phyloP scores from a whole-genome alignment of 2,329 filamentous ascomycete species.

The Venturia aucupariae region DNA sequence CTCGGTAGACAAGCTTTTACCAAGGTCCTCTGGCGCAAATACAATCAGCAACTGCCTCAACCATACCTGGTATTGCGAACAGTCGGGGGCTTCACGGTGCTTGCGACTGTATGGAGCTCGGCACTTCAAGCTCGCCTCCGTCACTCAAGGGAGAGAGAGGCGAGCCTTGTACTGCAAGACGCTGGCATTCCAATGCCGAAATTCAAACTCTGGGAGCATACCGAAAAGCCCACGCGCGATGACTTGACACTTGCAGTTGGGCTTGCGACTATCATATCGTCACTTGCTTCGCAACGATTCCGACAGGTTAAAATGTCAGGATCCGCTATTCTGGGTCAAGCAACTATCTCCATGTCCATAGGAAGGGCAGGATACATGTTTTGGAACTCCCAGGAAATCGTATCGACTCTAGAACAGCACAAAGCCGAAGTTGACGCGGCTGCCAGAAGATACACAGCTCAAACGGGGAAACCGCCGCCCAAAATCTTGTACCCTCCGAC shows the following conservation, averaged over 20 bases:
- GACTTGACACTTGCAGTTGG: neutral
- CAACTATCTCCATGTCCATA: neutral
- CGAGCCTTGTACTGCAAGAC: neutral
- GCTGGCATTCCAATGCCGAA: slow-evolving; percentile 4
- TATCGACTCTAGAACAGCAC: neutral
- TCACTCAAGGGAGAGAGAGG: neutral
- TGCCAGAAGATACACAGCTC: neutral
- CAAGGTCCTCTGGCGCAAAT: neutral
- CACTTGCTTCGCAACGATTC: neutral
- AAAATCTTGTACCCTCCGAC: slow-evolving; percentile 21
- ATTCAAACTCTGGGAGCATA: neutral
- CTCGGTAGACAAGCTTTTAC: neutral
- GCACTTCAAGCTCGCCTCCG: neutral
- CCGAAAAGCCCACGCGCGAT: neutral
- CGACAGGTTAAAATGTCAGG: neutral
- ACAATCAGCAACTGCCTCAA: neutral
- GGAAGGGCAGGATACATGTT: neutral
- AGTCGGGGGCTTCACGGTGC: neutral
- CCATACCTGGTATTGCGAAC: neutral
- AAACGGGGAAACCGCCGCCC: neutral
- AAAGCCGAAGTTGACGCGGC: neutral
- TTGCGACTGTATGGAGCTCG: neutral
- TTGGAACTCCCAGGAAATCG: neutral
- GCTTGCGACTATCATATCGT: neutral
- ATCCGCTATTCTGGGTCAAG: neutral